Base-by-base conservation (phyloP, 768 basidiomycete species). In the Daedalea quercina region DNA sequence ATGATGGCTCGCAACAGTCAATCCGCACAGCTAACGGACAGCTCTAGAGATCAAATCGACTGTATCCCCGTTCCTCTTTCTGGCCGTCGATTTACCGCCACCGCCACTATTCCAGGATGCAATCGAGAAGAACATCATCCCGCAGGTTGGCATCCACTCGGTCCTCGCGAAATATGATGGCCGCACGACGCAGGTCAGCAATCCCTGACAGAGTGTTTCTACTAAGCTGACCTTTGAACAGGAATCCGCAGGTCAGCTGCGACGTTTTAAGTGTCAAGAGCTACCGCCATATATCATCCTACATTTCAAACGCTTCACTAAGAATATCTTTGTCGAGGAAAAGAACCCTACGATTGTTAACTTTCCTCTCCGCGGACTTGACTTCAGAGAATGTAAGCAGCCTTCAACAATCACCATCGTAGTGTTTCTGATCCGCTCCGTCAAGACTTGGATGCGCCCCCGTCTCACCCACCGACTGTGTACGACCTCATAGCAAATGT, bases 321-420 rank as follows among this genome's bases (percentile, higher is more conserved):
- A 90, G 67, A 99, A 98, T 67, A 77, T 77, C 49, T 97, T 98
- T 62, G 94, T 97, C 6, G 95, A 97, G 68, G 96, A 99, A 69
- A 96, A 96, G 70, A 99, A 99, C 63, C 95, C 95, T 8, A 99
- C 96, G 1, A 94, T 99, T 55, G 90, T 99, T 60, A 99, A 95
- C 65, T 99, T 96, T 64, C 95, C 95, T 2, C 75, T 97, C 23
- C 81, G 89, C 53, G 94, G 95, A 3, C 78, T 98, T 19, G 95
- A 99, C 69, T 87, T 99, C 67, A 74, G 73, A 61, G 93, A 93
- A 47, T 97, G 96, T 96, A 67, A 62, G 93, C 75, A 8, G 37
- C 51, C 62, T 58, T 56, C 57, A 57, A 54, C 59, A 57, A 60
- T 47, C 52, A 44, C 9, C 24, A n/a, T 40, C 37, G 17, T 11